phyloP scores from a whole-genome alignment of 345 rosid genomes.

The Ceriops tagal region DNA sequence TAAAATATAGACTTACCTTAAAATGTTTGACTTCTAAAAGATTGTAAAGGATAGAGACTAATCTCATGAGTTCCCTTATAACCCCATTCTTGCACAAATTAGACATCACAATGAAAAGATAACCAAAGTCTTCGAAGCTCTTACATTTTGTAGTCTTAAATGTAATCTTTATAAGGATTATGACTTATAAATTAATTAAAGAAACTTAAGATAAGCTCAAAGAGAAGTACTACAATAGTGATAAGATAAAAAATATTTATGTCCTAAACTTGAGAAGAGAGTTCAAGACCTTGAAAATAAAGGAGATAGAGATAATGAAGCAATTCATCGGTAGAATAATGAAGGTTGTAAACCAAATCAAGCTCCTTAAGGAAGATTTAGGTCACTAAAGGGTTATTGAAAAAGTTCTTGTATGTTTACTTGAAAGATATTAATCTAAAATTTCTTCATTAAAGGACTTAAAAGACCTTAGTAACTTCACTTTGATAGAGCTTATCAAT shows the following conservation, averaged over 20 bases:
- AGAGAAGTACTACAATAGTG: not conserved
- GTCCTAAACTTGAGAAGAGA: not conserved
- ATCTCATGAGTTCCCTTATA: not conserved
- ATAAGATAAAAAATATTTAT: not conserved
- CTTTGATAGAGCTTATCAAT: too few species aligned
- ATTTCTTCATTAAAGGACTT: too few species aligned
- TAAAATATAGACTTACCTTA: not conserved
- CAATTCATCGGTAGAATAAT: too few species aligned
- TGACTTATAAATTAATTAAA: not conserved
- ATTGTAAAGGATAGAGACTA: not conserved
- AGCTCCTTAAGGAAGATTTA: not conserved
- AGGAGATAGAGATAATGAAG: not conserved
- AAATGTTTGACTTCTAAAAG: not conserved
- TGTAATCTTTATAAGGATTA: not conserved
- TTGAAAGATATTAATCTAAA: too few species aligned
- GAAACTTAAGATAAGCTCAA: not conserved
- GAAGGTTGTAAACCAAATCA: too few species aligned
- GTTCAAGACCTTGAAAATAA: not conserved
- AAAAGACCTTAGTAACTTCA: too few species aligned
- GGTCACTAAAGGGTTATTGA: not conserved
- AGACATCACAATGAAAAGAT: not conserved
- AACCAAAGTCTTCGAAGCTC: not conserved
- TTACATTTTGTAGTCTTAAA: not conserved
- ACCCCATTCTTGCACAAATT: not conserved
- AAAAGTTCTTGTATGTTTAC: too few species aligned